Evolutionary conservation across 306 rosid genomes (phyloP).

Genomic region (Castanea sativa): DNA sequence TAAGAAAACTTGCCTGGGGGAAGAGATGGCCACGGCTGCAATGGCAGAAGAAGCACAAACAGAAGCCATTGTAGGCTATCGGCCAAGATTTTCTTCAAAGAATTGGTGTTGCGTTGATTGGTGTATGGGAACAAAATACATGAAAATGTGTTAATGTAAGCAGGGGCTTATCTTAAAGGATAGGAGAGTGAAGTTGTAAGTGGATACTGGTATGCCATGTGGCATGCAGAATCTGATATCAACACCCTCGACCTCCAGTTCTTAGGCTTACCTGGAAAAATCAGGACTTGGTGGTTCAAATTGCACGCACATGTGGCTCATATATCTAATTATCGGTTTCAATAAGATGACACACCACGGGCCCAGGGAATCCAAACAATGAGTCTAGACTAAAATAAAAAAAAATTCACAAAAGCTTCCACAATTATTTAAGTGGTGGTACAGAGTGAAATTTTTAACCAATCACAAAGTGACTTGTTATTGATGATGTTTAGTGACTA

Average conservation of each 20-base stretch:
- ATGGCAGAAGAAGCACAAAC: constrained; percentile 61
- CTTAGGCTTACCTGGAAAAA: constrained; percentile 35
- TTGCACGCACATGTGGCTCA: neutral
- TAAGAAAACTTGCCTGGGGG: constrained; percentile 46
- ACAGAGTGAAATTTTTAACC: too few species aligned
- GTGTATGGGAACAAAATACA: neutral
- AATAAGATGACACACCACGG: neutral
- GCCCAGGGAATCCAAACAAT: neutral
- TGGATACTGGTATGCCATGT: constrained; percentile 51
- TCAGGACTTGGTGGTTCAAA: constrained; percentile 41
- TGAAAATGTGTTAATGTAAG: constrained; percentile 23
- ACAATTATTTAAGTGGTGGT: too few species aligned
- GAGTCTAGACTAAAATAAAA: too few species aligned
- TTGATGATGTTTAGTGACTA: too few species aligned
- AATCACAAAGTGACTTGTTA: too few species aligned
- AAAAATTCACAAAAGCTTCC: too few species aligned
- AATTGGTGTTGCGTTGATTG: neutral
- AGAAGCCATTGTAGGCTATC: constrained; percentile 35
- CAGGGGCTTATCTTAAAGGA: constrained; percentile 55
- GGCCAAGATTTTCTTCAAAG: neutral
- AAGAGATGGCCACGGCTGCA: constrained; percentile 48
- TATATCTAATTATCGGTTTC: constrained; percentile 2
- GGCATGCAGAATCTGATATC: constrained; percentile 44
- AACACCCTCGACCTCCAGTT: constrained; percentile 19
- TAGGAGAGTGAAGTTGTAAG: constrained; percentile 33